A percentile compares a stretch with the other conserved stretches of the same genome.
Evolutionary conservation across 495 filamentous ascomycete species (phyloP).

Genomic region (Tetracladium marchalianum): DNA sequence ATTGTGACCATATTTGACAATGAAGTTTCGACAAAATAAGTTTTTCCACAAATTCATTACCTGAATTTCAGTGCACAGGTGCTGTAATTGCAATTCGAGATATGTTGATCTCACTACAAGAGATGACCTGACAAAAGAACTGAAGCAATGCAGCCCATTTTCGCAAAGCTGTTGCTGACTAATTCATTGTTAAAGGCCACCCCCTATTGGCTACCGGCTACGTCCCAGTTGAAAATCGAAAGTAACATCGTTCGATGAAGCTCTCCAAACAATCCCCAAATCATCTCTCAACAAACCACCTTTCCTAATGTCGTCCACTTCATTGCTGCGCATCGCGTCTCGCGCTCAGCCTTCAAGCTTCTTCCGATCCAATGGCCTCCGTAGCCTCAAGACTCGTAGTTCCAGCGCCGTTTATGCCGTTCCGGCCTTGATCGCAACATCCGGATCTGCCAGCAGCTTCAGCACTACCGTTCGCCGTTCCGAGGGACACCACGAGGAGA

Average conservation of each 20-base stretch:
- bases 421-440: slow-evolving; percentile 44
- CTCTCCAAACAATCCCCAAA: slow-evolving; percentile 4
- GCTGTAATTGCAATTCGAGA: too few relatives aligned
- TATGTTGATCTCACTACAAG: too few relatives aligned
- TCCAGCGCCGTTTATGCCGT: slow-evolving; percentile 17
- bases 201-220: too few relatives aligned
- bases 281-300: slow-evolving; percentile 25
- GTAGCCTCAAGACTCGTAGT: slow-evolving; percentile 23
- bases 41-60: too few relatives aligned
- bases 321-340: slow-evolving; percentile 59
- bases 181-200: too few relatives aligned
- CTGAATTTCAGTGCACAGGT: too few relatives aligned
- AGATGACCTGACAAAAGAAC: too few relatives aligned
- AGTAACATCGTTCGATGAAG: background rate
- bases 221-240: too few relatives aligned
- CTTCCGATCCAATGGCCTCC: slow-evolving; percentile 50
- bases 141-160: too few relatives aligned
- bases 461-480: slow-evolving; percentile 51
- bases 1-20: too few relatives aligned
- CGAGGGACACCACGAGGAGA: slow-evolving; percentile 73
- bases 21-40: too few relatives aligned
- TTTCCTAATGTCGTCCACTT: slow-evolving; percentile 51
- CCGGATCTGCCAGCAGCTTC: slow-evolving; percentile 49
- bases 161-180: too few relatives aligned
- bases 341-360: slow-evolving; percentile 57